Base-by-base conservation (phyloP, 176 grass and related monocot genomes). In the Pontederia paniculata region DNA sequence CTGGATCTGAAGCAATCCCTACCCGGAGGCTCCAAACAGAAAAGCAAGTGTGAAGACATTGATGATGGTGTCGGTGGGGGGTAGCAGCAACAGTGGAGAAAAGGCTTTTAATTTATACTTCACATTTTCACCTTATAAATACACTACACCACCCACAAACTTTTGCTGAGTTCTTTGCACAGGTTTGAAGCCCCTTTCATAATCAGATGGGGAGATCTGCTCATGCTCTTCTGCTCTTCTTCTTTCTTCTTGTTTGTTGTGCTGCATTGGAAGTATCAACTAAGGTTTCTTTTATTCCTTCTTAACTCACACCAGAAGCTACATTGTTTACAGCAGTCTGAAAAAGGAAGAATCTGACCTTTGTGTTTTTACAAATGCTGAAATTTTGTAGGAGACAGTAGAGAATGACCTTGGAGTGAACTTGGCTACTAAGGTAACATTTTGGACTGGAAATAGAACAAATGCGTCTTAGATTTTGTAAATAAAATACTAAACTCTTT, bases 11-110 rank as follows among this genome's bases (percentile, higher is more conserved):
- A 6, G 10, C 21, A 56, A 12, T 42, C 7, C 10, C 45, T 47
- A 19, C 43, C 43, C 13, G 9, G 2, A 17, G 28, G 5, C 28
- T 7, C 11, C 60, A 23, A 20, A 48, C 42, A 47, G 18, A 47
- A 18, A n/a, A 56, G 47, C 46, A 48, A 7, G 60, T 62, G 60
- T 48, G 60, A 48, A 44, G 1, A 11, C n/a, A 48, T 48, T 63
- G 60, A 63, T 23, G 48, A 50, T 63, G 17, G 60, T 48, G 48
- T 50, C 60, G 60, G 60, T 48, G 60, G 13, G 13, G 18, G 44
- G 12, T 46, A 14, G 44, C 47, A 19, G 7, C 17, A 48, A 10
- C 16, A 43, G 25, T 9, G 60, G 60, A 47, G 44, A 44, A 52
- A 63, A 20, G 15, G 6, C 4, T 44, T 41, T 43, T 22, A 12